Percentiles rank a stretch among this genome's conserved stretches.
Conservation (phyloP, 371 early-diverging fungal genomes). For the Apophysomyces variabilis region DNA sequence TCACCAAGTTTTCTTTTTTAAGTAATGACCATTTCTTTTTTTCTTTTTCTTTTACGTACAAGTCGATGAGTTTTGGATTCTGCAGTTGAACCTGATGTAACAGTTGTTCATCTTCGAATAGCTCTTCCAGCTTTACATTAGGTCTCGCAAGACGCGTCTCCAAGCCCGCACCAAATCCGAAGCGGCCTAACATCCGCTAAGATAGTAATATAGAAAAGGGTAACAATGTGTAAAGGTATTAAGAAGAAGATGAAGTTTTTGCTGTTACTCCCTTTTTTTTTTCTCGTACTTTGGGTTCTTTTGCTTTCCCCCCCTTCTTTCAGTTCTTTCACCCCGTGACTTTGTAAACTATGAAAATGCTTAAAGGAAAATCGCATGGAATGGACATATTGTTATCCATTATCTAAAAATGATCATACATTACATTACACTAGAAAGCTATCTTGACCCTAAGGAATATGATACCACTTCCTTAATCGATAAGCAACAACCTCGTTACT, state of each 20-base stretch:
- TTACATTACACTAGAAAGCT: too few relatives aligned
- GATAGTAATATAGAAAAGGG: not conserved
- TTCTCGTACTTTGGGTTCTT: not conserved
- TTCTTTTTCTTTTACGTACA: constrained; percentile 17
- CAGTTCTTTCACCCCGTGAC: not conserved
- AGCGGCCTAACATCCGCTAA: constrained; percentile 20
- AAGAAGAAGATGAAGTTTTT: constrained; percentile 4
- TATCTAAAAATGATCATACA: too few relatives aligned
- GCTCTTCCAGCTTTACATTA: constrained; percentile 20
- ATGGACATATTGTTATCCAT: too few relatives aligned
- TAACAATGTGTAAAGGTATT: not conserved
- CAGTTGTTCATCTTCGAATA: constrained; percentile 24
- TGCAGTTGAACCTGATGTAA: constrained; percentile 30
- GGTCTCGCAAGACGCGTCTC: constrained; percentile 22
- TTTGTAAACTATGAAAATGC: not conserved
- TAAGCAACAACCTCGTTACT: too few relatives aligned
- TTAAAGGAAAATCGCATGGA: too few relatives aligned
- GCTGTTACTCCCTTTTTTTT: not conserved
- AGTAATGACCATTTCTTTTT: not conserved
- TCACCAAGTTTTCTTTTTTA: not conserved
- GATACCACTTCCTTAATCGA: too few relatives aligned
- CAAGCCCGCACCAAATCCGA: constrained; percentile 16
- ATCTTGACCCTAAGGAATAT: too few relatives aligned
- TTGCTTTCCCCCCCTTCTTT: not conserved
- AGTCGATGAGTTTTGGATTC: constrained; percentile 25